Evolutionary conservation across 352 stramenopile species (phyloP).

Genomic region (Phytophthora capsici): DNA sequence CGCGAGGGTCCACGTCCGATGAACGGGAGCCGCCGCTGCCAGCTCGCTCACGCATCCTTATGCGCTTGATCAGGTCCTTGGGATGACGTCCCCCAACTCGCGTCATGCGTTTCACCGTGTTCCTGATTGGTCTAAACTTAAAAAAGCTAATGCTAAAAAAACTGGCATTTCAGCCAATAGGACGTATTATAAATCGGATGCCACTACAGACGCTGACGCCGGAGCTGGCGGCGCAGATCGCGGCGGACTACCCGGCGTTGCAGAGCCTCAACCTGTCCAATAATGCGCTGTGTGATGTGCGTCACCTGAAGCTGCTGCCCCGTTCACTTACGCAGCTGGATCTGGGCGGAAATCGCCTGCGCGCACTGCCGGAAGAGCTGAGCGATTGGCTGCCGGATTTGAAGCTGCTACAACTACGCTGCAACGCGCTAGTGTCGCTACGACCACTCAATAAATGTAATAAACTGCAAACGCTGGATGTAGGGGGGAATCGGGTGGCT

Average conservation of each 20-base stretch:
- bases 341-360: conserved; percentile 63
- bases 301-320: conserved; percentile 59
- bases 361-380: conserved; percentile 42
- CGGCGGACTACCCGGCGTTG: conserved; percentile 61
- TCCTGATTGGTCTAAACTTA: background rate
- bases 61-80: conserved; percentile 1
- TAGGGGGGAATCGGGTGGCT: conserved; percentile 49
- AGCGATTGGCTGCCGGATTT: conserved; percentile 46
- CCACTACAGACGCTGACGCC: conserved; percentile 59
- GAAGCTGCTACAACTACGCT: conserved; percentile 54
- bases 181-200: too few species aligned
- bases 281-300: conserved; percentile 61
- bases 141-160: too few species aligned
- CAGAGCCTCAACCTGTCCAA: conserved; percentile 67
- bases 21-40: conserved; percentile 28
- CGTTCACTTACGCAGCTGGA: conserved; percentile 57
- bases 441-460: conserved; percentile 35
- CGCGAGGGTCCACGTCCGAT: conserved; percentile 21
- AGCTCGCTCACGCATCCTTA: conserved; percentile 35
- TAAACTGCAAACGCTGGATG: conserved; percentile 48
- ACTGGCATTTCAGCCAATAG: background rate
- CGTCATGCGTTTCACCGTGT: background rate
- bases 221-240: conserved; percentile 71
- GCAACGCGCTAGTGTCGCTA: conserved; percentile 67
- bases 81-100: background rate